Base-by-base conservation (phyloP, 495 filamentous ascomycete species). In the Penicillium ochrochloron region DNA sequence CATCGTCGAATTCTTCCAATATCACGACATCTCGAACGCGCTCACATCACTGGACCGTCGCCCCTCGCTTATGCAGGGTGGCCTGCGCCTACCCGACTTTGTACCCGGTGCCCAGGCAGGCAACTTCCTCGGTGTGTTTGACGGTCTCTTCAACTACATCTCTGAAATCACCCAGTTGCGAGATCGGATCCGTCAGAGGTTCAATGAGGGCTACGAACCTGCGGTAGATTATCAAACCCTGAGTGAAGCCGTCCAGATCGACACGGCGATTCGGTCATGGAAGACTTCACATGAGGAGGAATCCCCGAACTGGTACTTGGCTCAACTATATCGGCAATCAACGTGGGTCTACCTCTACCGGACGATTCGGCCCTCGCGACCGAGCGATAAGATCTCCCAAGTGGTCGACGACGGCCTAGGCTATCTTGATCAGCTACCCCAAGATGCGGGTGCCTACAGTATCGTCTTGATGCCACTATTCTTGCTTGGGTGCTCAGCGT, bases 1-100 rank as follows among this genome's bases (percentile, higher is more conserved):
- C 72, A 90, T 97, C 66, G 85, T 92, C 74, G 93, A 96, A 75
- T 96, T 96, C 81, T 96, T 96, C 79, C 89, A 92, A 75, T 97
- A 96, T 68, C 91, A 96, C 76, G 90, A 93, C 66, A 88, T 91
- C 61, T 90, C 89, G 31, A 92, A 92, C 70, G 89, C 93, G 42
- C 82, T 96, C 57, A 92, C 94, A 31, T 86, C 86, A 39, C 80
- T 89, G 21, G 86, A 88, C 69, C 82, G 80, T 63, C 78, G 82
- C 19, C 82, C 78, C 3, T 78, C 83, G 14, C 78, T 82, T 12
- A 76, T 89, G 12, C 80, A 84, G 60, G 84, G 87, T 58, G 86
- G 88, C 57, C 85, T 90, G 75, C 81, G 84, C 8, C 80, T 90
- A 12, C 90, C 91, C 3, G 80, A 85, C 58, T 89, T 87, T 54